Base-by-base conservation (phyloP, 805 yeast genomes). In the Blastobotrys attinorum region DNA sequence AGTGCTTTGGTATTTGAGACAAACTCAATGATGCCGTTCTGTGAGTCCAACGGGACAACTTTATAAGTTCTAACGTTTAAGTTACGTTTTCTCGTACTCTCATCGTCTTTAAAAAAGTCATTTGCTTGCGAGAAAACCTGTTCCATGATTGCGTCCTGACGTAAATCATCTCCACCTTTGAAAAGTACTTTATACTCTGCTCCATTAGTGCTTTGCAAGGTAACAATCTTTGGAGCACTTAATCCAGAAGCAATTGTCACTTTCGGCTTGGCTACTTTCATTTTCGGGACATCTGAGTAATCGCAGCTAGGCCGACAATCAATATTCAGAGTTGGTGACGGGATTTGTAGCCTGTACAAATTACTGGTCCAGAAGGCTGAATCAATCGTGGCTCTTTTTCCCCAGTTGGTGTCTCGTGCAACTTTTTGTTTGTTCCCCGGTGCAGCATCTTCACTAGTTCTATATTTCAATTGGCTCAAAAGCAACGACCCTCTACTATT, bases 71-170 rank as follows among this genome's bases (percentile, higher is more conserved):
- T 65, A 1, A 92, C 74, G 2, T 73, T 67, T 45, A 90, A 64
- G 1, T 67, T 62, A n/a, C 89, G 61, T 40, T 65, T 70, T 21
- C 79, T 60, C 0, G 90, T 70, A 25, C 74, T 75, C 42, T 70
- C 70, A 55, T 84, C 78, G 20, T 65, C 65, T 8, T 53, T 60
- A 44, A 90, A 70, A 31, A 87, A 73, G 11, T 68, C 62, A 56
- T 89, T 88, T 13, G 88, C 96, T 55, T 88, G 85, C 17, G 74
- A 82, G 61, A 94, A 92, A 1, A 90, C 97, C 59, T 92, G 97
- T 60, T 90, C 94, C 98, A 92, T 94, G 45, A 92, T 86, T 0
- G 95, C 84, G 64, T 92, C 99, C 63, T 94, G 98, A 41, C 97
- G 68, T 42, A 92, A 66, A 63, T 92, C 98, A 63, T 92, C 98